A percentile compares a stretch with the other conserved stretches of the same genome.
Evolutionary conservation across 345 rosid species (phyloP).

Genomic region (Physaria fendleri): DNA sequence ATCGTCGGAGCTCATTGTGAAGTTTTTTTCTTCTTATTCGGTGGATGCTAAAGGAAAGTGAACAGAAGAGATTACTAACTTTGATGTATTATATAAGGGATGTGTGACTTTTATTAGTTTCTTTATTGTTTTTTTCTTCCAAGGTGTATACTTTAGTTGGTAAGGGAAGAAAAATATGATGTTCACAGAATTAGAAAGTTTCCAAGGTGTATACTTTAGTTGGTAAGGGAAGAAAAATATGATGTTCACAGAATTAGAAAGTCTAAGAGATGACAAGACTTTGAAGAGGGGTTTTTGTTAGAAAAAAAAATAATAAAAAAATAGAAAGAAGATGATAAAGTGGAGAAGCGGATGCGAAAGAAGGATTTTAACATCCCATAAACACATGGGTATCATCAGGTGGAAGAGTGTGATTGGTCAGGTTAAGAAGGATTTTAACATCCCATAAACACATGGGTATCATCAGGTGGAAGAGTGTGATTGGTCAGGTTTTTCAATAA

Average conservation of each 20-base stretch:
- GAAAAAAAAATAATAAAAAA: too few species aligned
- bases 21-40: not conserved
- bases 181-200: too few species aligned
- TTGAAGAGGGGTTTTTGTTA: not conserved
- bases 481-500: too few species aligned
- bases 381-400: too few species aligned
- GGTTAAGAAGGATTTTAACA: too few species aligned
- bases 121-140: not conserved
- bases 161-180: slow-evolving; percentile 14
- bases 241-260: too few species aligned
- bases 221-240: slow-evolving; percentile 16
- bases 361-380: too few species aligned
- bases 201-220: slow-evolving; percentile 9
- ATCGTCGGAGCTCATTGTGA: slow-evolving; percentile 26
- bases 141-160: slow-evolving; percentile 14
- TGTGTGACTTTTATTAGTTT: not conserved
- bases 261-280: not conserved
- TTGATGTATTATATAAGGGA: slow-evolving; percentile 16
- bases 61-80: slow-evolving; percentile 1
- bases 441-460: too few species aligned
- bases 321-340: too few species aligned
- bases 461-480: too few species aligned
- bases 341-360: too few species aligned
- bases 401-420: too few species aligned
- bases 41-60: slow-evolving; percentile 1